Percentiles rank a stretch among this genome's conserved stretches.
phyloP scores from a whole-genome alignment of 2,329 filamentous ascomycete genomes.

The Arthrobotrys conoides region DNA sequence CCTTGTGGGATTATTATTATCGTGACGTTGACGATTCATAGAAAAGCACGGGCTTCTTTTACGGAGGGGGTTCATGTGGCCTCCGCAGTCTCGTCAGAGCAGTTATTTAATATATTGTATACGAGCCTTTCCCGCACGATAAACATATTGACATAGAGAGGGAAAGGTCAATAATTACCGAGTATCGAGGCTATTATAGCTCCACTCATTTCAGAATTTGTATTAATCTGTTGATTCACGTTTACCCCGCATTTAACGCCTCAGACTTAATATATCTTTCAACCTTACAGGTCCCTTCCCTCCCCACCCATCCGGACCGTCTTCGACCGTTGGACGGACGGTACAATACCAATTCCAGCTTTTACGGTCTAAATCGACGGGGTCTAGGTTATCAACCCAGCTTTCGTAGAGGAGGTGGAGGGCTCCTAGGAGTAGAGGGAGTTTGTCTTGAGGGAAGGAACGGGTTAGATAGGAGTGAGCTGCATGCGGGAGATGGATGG shows the following conservation, averaged over 20 bases:
- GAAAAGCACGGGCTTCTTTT: constrained; percentile 5
- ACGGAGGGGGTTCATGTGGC: neutral
- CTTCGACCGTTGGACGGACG: constrained; percentile 48
- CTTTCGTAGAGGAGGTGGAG: constrained; percentile 52
- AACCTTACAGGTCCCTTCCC: constrained; percentile 47
- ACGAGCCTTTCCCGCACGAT: neutral
- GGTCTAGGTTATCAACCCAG: constrained; percentile 40
- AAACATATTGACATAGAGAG: neutral
- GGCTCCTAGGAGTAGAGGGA: constrained; percentile 49
- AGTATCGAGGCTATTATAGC: constrained; percentile 17
- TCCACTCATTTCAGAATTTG: neutral
- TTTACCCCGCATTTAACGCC: constrained; percentile 54
- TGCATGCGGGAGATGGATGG: constrained; percentile 54
- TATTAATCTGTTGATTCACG: constrained; percentile 1
- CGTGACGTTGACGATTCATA: no score
- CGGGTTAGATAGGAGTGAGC: constrained; percentile 46
- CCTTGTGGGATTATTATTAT: constrained; percentile 6
- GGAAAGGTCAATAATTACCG: constrained; percentile 18
- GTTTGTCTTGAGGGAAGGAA: constrained; percentile 37
- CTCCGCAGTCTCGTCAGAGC: neutral
- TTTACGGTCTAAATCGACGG: constrained; percentile 47
- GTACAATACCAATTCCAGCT: constrained; percentile 55
- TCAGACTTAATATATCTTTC: constrained; percentile 42
- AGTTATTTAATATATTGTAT: constrained; percentile 12
- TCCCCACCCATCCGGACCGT: constrained; percentile 58